These are phyloP conservation scores for Seiridium cupressi DNA, from an alignment of 2,329 filamentous ascomycete genomes.

Conservation along the genomic window DNA sequence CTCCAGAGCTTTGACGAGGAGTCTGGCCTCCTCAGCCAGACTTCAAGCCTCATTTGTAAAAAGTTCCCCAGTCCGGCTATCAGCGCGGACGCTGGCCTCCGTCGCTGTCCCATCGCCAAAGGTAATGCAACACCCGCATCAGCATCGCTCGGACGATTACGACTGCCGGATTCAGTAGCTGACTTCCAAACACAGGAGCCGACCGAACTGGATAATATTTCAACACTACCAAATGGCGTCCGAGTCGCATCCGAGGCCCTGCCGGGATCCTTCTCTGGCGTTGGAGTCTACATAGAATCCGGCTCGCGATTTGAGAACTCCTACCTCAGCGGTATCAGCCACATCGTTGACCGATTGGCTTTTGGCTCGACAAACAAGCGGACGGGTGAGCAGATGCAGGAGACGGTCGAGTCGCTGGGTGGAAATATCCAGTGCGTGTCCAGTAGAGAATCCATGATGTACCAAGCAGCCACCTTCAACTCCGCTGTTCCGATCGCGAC, in stretches of 20 bases:
- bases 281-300: slow-evolving; percentile 93
- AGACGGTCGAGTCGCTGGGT: slow-evolving; percentile 81
- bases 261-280: slow-evolving; percentile 89
- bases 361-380: slow-evolving; percentile 83
- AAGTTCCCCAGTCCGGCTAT: background rate
- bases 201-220: slow-evolving; percentile 82
- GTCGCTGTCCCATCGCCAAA: slow-evolving; percentile 8
- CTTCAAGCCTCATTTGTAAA: background rate
- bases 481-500: slow-evolving; percentile 80
- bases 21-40: slow-evolving; percentile 7
- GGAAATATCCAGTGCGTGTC: slow-evolving; percentile 98
- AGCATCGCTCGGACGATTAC: background rate
- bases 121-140: background rate
- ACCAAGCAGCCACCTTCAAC: slow-evolving; percentile 98
- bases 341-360: slow-evolving; percentile 92
- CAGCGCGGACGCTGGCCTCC: slow-evolving; percentile 8
- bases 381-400: slow-evolving; percentile 80
- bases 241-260: slow-evolving; percentile 93
- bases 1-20: slow-evolving; percentile 8
- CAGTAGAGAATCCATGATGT: slow-evolving; percentile 95
- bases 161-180: background rate
- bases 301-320: slow-evolving; percentile 92
- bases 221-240: slow-evolving; percentile 86
- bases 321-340: slow-evolving; percentile 82
- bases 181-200: slow-evolving; percentile 60